A percentile compares a stretch with the other conserved stretches of the same genome.
These are phyloP conservation scores for Wickerhamomyces kurtzmanii DNA, from an alignment of 805 yeast genomes.

Conservation along the genomic window DNA sequence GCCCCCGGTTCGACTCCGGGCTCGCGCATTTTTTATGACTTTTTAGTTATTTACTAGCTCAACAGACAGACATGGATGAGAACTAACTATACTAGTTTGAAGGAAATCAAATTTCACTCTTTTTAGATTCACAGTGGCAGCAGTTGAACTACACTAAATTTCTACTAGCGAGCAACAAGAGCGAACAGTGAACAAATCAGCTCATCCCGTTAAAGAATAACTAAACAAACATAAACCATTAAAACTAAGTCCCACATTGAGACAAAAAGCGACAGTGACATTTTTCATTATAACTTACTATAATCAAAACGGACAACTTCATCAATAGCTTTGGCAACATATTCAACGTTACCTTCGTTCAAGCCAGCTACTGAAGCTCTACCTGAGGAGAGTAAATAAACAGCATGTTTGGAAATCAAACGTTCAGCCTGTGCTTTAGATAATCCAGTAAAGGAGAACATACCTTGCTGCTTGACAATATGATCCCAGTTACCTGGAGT, in stretches of 20 bases:
- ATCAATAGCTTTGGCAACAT: constrained; percentile 76
- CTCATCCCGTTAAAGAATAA: no score
- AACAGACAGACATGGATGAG: no score
- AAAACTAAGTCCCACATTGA: no score
- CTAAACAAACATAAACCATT: no score
- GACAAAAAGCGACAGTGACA: no score
- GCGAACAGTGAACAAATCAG: no score
- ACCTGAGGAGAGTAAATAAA: constrained; percentile 75
- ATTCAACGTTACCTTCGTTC: constrained; percentile 65
- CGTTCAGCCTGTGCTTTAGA: constrained; percentile 65
- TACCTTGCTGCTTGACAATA: constrained; percentile 84
- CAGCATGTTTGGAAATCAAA: constrained; percentile 68
- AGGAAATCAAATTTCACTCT: no score
- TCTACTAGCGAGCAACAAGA: no score
- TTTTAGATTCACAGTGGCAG: no score
- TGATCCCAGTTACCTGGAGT: constrained; percentile 95
- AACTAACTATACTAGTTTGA: no score
- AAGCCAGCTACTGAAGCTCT: constrained; percentile 93
- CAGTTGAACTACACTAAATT: no score
- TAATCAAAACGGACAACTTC: constrained; percentile 50
- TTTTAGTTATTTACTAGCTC: no score
- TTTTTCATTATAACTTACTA: not conserved
- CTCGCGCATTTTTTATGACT: constrained; percentile 38
- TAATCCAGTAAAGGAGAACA: constrained; percentile 94
- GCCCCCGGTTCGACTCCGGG: constrained; percentile 57